Evolutionary conservation across 306 rosid species (phyloP), one percentile per base, ranked within the genome.

Genomic region (Hippophae tibetana): DNA sequence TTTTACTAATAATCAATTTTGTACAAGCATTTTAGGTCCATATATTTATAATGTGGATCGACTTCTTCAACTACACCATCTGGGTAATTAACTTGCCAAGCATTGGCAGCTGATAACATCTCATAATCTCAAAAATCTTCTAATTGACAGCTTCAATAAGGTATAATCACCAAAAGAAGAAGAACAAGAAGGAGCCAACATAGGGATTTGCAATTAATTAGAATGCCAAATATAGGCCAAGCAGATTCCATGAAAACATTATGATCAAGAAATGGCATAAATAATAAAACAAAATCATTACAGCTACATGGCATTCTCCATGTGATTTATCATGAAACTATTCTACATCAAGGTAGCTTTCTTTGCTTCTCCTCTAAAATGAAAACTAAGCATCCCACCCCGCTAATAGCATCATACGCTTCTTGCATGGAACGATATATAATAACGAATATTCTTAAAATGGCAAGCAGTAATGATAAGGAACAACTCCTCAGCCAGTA

Each of bases 401-500:
- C 38, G 38, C 38, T 2, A 31, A 31, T 31, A 31, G 38, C 38
- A 31, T 31, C 38, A 31, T 31, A 4, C 38, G 5, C 38, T 31
- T 31, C 38, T 31, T 31, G 38, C 38, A 31, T 31, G 38, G 38
- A 31, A 31, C 38, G 5, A 31, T 31, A 31, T 31, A 31, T 31
- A 31, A 31, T 31, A 31, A 31, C 38, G 38, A 31, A 31, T 31
- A 31, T 31, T 31, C 38, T 31, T 31, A 31, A 2, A 31, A 31
- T 31, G 38, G 38, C 1, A 18, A 42, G 11, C 5, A 44, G 51
- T 57, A 5, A 48, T 41, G 26, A 47, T 65, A 43, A 61, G 47
- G 42, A 47, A 14, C 46, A 45, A 66, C 42, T 65, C 52, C 44
- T 54, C 52, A 71, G 52, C 46, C 26, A 43, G 42, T 54, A 14